Evolutionary conservation across 2,329 filamentous ascomycete genomes (phyloP).

Genomic region (Penicillium sp.): DNA sequence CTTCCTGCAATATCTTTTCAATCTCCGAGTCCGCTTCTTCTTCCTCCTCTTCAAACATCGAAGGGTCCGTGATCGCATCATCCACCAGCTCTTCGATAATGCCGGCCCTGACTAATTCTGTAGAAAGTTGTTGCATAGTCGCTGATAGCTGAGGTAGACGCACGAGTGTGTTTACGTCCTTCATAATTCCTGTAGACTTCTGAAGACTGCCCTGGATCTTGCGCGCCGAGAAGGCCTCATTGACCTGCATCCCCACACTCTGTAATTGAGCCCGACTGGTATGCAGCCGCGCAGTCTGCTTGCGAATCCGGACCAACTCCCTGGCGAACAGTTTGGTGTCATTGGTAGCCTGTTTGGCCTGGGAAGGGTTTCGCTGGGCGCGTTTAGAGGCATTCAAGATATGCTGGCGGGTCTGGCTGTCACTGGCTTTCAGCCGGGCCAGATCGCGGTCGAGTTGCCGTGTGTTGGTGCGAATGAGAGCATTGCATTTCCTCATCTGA

Average conservation of each 20-base stretch:
- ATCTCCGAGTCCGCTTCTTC: conserved; percentile 81
- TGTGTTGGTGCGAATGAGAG: conserved; percentile 80
- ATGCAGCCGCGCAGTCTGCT: conserved; percentile 67
- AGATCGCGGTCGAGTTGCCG: conserved; percentile 96
- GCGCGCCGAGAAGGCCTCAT: conserved; percentile 89
- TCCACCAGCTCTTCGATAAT: conserved; percentile 98
- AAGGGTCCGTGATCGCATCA: conserved; percentile 72
- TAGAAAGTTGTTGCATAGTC: conserved; percentile 83
- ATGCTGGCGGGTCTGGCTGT: conserved; percentile 77
- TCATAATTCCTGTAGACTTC: conserved; percentile 88
- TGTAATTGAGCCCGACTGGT: conserved; percentile 89
- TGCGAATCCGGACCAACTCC: conserved; percentile 79
- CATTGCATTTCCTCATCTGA: conserved; percentile 93
- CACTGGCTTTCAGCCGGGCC: conserved; percentile 68
- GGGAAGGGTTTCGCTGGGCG: conserved; percentile 72
- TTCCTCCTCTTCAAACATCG: conserved; percentile 65
- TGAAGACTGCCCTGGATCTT: conserved; percentile 93
- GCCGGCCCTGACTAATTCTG: conserved; percentile 87
- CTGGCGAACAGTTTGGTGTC: conserved; percentile 86
- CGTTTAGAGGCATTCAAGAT: conserved; percentile 81
- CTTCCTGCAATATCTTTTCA: conserved; percentile 86
- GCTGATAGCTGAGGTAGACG: conserved; percentile 78
- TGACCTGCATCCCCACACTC: conserved; percentile 95
- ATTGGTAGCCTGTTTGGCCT: conserved; percentile 70
- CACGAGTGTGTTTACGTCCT: conserved; percentile 85